A percentile compares a stretch with the other conserved stretches of the same genome.
These are phyloP conservation scores for Myriosclerotinia scirpicola DNA, from an alignment of 2,329 filamentous ascomycete species.

Conservation along the genomic window DNA sequence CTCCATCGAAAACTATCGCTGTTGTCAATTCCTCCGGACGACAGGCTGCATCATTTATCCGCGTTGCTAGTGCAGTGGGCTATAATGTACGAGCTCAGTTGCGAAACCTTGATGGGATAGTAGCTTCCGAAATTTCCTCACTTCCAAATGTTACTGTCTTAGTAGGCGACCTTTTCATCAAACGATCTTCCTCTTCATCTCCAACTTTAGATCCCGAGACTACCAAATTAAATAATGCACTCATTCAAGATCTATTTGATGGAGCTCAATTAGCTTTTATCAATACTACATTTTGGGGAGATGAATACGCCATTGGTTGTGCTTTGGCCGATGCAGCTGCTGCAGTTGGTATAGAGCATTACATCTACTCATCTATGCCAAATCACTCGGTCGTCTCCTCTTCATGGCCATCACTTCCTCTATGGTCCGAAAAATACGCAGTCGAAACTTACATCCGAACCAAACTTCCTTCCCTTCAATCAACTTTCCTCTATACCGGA, in stretches of 20 bases:
- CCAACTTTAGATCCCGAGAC: conserved; percentile 65
- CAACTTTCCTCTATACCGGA: conserved; percentile 92
- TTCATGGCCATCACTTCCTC: conserved; percentile 75
- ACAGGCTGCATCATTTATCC: conserved; percentile 92
- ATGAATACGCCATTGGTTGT: conserved; percentile 87
- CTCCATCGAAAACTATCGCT: conserved; percentile 63
- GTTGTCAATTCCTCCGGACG: conserved; percentile 95
- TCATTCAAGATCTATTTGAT: conserved; percentile 77
- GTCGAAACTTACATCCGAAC: conserved; percentile 89
- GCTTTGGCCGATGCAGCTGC: conserved; percentile 88
- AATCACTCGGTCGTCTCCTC: conserved; percentile 75
- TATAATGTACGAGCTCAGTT: conserved; percentile 92
- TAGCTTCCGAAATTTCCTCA: conserved; percentile 79
- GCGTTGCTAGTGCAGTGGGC: conserved; percentile 89
- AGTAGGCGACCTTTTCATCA: conserved; percentile 61
- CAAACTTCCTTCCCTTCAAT: conserved; percentile 57
- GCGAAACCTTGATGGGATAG: conserved; percentile 80
- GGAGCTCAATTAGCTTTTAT: conserved; percentile 90
- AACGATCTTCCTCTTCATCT: conserved; percentile 40
- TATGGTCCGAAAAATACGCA: conserved; percentile 90
- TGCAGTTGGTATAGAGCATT: conserved; percentile 80
- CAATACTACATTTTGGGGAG: conserved; percentile 96
- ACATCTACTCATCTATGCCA: conserved; percentile 96
- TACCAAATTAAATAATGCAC: conserved; percentile 66
- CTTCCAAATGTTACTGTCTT: conserved; percentile 74